Conservation (phyloP, 257 asterid species). For the Nicotiana tabacum region DNA sequence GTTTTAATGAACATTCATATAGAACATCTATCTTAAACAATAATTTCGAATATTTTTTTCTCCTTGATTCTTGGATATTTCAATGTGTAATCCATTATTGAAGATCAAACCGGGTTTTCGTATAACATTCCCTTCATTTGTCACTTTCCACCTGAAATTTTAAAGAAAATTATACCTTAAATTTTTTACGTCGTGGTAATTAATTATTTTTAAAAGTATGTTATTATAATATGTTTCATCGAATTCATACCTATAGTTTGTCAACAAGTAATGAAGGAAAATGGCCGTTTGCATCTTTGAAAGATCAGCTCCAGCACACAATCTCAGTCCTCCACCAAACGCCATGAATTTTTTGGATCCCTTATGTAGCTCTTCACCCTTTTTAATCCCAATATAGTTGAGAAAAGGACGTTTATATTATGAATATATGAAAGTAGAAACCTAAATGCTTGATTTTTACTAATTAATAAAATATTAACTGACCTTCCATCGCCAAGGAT, state of each 20-base stretch:
- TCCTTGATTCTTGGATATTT: neutral
- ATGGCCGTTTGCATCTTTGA: slow-evolving; percentile 17
- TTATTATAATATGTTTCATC: too few species aligned
- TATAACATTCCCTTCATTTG: neutral
- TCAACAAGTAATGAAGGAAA: slow-evolving; percentile 27
- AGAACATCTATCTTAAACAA: too few species aligned
- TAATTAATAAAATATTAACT: neutral
- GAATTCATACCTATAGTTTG: slow-evolving; percentile 21
- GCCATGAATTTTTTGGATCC: slow-evolving; percentile 25
- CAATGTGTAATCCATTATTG: neutral
- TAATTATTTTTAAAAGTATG: too few species aligned
- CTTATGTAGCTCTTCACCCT: slow-evolving; percentile 18
- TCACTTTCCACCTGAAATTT: neutral
- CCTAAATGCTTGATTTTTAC: too few species aligned
- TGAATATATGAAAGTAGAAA: neutral
- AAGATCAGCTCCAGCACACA: slow-evolving; percentile 31
- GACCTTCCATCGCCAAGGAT: slow-evolving; percentile 39
- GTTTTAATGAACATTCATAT: too few species aligned
- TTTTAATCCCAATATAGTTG: neutral
- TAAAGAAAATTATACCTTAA: neutral
- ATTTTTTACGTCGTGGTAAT: too few species aligned
- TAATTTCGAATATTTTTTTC: too few species aligned
- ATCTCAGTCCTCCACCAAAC: slow-evolving; percentile 31
- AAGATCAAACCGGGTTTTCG: neutral
- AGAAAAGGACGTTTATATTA: neutral